phyloP scores from a whole-genome alignment of 148 eudicot genomes.

The Simmondsia chinensis region DNA sequence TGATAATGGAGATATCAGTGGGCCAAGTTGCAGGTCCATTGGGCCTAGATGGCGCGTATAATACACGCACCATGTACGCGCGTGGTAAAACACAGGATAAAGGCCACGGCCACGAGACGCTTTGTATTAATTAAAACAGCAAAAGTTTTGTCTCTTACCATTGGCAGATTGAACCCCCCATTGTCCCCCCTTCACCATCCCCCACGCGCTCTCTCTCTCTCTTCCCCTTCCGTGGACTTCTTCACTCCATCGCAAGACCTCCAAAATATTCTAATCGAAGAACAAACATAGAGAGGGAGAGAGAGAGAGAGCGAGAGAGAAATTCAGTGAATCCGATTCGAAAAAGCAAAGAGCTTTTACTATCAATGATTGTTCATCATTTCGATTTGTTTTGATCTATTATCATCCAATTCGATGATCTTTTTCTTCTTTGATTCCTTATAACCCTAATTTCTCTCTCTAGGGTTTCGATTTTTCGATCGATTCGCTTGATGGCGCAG shows the following conservation, averaged over 20 bases:
- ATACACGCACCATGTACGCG: too few species aligned
- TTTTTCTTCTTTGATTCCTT: neutral
- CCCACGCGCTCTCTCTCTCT: slow-evolving; percentile 12
- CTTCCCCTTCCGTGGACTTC: neutral
- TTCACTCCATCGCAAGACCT: slow-evolving; percentile 15
- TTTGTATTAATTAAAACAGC: neutral
- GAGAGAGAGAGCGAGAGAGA: neutral
- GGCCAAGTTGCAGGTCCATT: too few species aligned
- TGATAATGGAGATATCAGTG: too few species aligned
- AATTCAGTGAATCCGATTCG: neutral
- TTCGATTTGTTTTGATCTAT: too few species aligned
- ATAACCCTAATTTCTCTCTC: slow-evolving; percentile 21
- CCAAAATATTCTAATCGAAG: too few species aligned
- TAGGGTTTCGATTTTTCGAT: neutral
- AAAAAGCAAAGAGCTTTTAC: too few species aligned
- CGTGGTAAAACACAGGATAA: too few species aligned
- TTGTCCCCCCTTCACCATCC: neutral
- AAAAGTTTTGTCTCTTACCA: slow-evolving; percentile 17
- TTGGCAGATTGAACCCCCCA: slow-evolving; percentile 2
- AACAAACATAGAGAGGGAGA: slow-evolving; percentile 4
- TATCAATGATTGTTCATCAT: too few species aligned
- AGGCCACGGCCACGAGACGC: too few species aligned
- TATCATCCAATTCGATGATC: neutral
- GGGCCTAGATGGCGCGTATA: too few species aligned
- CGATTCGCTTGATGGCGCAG: slow-evolving; percentile 23